phyloP scores from a whole-genome alignment of 306 rosid genomes.

The Cucurbita argyrosperma region DNA sequence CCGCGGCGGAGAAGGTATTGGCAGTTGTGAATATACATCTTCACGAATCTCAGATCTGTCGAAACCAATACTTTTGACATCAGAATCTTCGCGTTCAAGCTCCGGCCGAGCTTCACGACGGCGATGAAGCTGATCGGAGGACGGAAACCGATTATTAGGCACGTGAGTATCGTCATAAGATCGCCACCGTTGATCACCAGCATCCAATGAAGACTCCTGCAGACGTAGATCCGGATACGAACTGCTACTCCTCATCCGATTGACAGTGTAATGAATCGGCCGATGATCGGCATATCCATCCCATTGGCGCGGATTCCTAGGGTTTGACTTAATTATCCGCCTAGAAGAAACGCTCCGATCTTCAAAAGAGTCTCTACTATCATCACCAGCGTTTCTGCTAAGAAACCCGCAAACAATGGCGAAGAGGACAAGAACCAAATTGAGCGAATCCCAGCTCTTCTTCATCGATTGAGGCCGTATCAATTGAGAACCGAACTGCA shows the following conservation, averaged over 20 bases:
- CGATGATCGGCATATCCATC: slow-evolving; percentile 37
- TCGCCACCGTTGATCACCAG: slow-evolving; percentile 42
- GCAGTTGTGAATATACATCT: neutral
- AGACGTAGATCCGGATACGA: slow-evolving; percentile 79
- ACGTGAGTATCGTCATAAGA: slow-evolving; percentile 52
- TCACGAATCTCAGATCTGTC: slow-evolving; percentile 22
- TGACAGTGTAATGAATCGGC: neutral
- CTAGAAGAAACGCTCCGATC: slow-evolving; percentile 11
- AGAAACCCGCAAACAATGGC: slow-evolving; percentile 82
- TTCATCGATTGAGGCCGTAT: slow-evolving; percentile 51
- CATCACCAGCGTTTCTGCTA: slow-evolving; percentile 19
- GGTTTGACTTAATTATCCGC: slow-evolving; percentile 15
- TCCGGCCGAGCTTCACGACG: slow-evolving; percentile 17
- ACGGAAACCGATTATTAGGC: slow-evolving; percentile 14
- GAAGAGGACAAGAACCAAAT: slow-evolving; percentile 61
- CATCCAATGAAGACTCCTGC: slow-evolving; percentile 35
- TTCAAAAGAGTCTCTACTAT: slow-evolving; percentile 18
- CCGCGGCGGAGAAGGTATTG: slow-evolving; percentile 5
- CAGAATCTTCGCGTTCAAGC: slow-evolving; percentile 7
- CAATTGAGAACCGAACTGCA: slow-evolving; percentile 33
- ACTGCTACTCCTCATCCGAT: slow-evolving; percentile 50
- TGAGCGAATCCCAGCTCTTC: slow-evolving; percentile 74
- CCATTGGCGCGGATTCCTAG: slow-evolving; percentile 34
- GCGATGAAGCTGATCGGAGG: slow-evolving; percentile 15
- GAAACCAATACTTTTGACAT: slow-evolving; percentile 14